Conservation (phyloP, 2,329 filamentous ascomycete species). For the Fusarium sp. region DNA sequence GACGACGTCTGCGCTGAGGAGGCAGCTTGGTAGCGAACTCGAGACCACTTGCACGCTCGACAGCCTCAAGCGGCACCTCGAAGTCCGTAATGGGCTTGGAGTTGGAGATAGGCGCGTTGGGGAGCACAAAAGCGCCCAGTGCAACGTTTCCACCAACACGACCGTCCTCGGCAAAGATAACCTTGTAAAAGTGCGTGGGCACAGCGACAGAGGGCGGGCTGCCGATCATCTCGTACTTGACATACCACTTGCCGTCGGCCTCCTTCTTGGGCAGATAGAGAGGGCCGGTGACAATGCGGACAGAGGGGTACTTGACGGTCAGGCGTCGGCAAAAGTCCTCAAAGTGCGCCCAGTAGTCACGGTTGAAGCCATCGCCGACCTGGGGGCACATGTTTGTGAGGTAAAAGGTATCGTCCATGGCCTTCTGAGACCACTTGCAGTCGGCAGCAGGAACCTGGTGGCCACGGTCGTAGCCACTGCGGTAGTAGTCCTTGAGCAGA, state of each 20-base stretch:
- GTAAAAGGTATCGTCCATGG: slow-evolving; percentile 95
- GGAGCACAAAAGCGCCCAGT: slow-evolving; percentile 92
- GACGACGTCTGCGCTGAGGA: slow-evolving; percentile 74
- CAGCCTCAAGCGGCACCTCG: slow-evolving; percentile 91
- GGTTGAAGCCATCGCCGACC: slow-evolving; percentile 97
- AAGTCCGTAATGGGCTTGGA: slow-evolving; percentile 89
- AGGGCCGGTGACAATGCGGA: slow-evolving; percentile 92
- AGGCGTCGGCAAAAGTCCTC: slow-evolving; percentile 95
- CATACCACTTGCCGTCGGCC: slow-evolving; percentile 88
- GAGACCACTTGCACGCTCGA: slow-evolving; percentile 91
- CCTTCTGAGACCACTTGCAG: slow-evolving; percentile 91
- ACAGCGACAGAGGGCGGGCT: slow-evolving; percentile 93
- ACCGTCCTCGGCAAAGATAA: slow-evolving; percentile 94
- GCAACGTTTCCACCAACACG: slow-evolving; percentile 77
- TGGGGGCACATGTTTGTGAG: slow-evolving; percentile 98
- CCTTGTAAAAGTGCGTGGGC: slow-evolving; percentile 99
- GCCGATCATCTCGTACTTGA: slow-evolving; percentile 95
- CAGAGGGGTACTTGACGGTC: slow-evolving; percentile 82
- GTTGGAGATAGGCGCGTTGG: slow-evolving; percentile 90
- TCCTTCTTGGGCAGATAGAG: slow-evolving; percentile 91
- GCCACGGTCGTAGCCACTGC: slow-evolving; percentile 92
- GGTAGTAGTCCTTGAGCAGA: slow-evolving; percentile 91
- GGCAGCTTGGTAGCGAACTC: slow-evolving; percentile 90
- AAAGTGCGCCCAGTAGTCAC: slow-evolving; percentile 99
- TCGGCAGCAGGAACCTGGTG: slow-evolving; percentile 98